Base-by-base conservation (phyloP, 371 early-diverging fungal genomes). In the Mortierella sp. region DNA sequence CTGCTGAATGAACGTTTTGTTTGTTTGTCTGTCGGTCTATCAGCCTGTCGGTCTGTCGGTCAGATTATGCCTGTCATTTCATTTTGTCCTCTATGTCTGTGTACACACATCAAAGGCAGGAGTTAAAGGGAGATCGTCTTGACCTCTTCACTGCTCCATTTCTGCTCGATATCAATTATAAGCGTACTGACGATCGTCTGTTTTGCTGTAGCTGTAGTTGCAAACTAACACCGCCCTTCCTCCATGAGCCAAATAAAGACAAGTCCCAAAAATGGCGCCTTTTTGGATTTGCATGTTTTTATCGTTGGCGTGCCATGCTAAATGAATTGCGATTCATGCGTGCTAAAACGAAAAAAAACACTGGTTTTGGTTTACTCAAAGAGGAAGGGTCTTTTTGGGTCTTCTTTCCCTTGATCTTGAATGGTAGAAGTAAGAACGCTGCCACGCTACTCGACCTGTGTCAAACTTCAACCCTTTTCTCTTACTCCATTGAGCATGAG, bases 261-360 rank as follows among this genome's bases (percentile, higher is more conserved):
- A 9, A 57, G 57, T 26, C 57, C 57, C n/a, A 63, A 19, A 65
- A 42, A 65, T 65, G 68, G 68, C 68, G 68, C 68, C 68, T 65
- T 65, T 24, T 65, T 34, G 42, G 34, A 7, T 38, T 65, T 38
- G 34, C 24, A 65, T 50, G 50, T 50, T 50, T 50, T 50, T 65
- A 38, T 65, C 42, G 68, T 65, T 55, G 38, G 21, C 68, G 68
- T 38, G 68, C 68, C 19, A 10, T 38, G 10, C 68, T 19, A 65
- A 65, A 65, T 65, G 68, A 65, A 65, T 65, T 65, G 42, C 42
- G 34, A 65, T 65, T 65, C 68, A 65, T 65, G 68, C 68, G 42
- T 65, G 68, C 68, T 65, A 65, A 63, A 19, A 19, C 16, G 34
- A 38, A 34, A 65, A 65, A 38, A 16, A 42, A 38, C 8, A 38